phyloP scores from a whole-genome alignment of 306 rosid species.

The Cicer arietinum region DNA sequence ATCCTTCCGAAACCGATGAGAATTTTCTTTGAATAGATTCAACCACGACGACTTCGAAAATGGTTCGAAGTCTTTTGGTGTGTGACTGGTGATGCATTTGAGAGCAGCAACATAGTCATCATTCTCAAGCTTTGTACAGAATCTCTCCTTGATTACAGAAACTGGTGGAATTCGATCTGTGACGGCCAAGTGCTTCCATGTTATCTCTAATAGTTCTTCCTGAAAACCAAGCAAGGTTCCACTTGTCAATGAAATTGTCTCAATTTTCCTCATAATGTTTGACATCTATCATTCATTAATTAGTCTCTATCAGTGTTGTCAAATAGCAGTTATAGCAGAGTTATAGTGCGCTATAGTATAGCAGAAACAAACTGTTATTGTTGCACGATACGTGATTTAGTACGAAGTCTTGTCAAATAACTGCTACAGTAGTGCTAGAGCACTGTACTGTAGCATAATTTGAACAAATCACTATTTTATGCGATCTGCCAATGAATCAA shows the following conservation, averaged over 20 bases:
- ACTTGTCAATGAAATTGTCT: conserved; percentile 30
- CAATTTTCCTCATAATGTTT: conserved; percentile 21
- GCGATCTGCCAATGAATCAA: too few species aligned
- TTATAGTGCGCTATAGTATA: too few species aligned
- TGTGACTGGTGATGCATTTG: conserved; percentile 51
- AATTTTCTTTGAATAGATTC: conserved; percentile 61
- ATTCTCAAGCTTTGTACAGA: conserved; percentile 64
- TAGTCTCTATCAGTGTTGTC: neutral
- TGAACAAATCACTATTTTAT: too few species aligned
- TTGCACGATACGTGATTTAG: too few species aligned
- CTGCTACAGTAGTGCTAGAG: too few species aligned
- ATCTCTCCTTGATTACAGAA: conserved; percentile 70
- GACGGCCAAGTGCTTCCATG: conserved; percentile 72
- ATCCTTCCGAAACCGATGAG: conserved; percentile 57
- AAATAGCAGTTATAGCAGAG: too few species aligned
- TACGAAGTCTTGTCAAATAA: too few species aligned
- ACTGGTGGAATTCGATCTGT: conserved; percentile 59
- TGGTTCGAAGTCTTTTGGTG: conserved; percentile 51
- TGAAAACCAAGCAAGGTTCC: conserved; percentile 52
- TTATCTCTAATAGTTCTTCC: conserved; percentile 71
- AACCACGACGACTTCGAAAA: conserved; percentile 77
- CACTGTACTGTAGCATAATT: too few species aligned
- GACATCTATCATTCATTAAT: conserved; percentile 7
- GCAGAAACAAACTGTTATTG: too few species aligned
- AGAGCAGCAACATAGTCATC: conserved; percentile 64